Base-by-base conservation (phyloP, 2,329 filamentous ascomycete genomes). In the Trematosphaeria pertusa region DNA sequence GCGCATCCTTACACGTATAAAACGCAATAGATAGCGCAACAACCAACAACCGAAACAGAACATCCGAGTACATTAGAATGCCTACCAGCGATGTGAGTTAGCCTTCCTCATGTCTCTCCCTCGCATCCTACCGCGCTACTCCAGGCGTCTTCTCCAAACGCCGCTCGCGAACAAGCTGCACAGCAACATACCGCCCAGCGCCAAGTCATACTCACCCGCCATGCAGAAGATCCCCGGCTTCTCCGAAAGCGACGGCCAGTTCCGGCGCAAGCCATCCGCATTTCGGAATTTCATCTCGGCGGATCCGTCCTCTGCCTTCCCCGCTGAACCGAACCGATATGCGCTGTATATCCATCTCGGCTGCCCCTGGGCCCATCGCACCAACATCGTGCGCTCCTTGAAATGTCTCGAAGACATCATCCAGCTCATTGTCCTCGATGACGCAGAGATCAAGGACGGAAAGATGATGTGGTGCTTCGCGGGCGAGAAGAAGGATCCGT, bases 321-420 rank as follows among this genome's bases (percentile, higher is more conserved):
- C 82, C 0, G 75, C 50, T 2, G 50, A 53, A 49, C 78, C 77
- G 43, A 77, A 77, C 31, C 79, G 84, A 11, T 86, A 86, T 70
- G 81, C 76, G 0, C 70, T 87, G 3, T 86, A 86, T 61, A 66
- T 85, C 26, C 81, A 81, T 20, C 78, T 77, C 3, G 79, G 78
- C 3, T 87, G 84, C 52, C 84, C 84, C 4, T 87, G 83, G 84
- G 83, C 83, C 30, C 78, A 80, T 51, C 74, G 78, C 14, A 57
- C 71, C 1, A 76, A 77, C 53, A 69, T 81, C 20, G 75, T 78
- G 4, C 72, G 75, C 28, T 66, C 56, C 9, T 67, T 81, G 11
- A 81, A 81, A 52, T 76, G 76, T 0, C 71, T 81, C 3, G 71
- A 80, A 41, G 64, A 72, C 35, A 65, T 79, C 34, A 74, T 81